Evolutionary conservation across 2,329 filamentous ascomycete species (phyloP), one percentile per base, ranked within the genome.

Genomic region (Phoma sp.): DNA sequence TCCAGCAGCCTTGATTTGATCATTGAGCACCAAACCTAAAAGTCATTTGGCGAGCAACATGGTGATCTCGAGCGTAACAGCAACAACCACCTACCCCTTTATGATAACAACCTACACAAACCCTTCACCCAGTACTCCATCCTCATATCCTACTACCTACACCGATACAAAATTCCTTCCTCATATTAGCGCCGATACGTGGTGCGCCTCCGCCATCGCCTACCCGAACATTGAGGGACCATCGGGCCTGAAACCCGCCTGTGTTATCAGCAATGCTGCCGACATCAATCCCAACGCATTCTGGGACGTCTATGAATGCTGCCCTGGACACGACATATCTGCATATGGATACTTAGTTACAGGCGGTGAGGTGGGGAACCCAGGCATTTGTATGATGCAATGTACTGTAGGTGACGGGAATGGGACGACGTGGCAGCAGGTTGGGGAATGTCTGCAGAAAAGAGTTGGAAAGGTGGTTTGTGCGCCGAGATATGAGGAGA

Each of bases 261-360:
- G 62, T 30, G 57, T 51, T 3, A 66, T 65, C 45, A 64, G 60
- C 47, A 66, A 65, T 18, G 62, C 55, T 11, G 56, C 43, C 5
- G 56, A 52, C 9, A 29, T 64, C 55, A 66, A 64, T 30, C 45
- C 57, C n/a, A 59, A 66, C 17, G 57, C 62, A 10, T 66, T 66
- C 52, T 66, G 62, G 62, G 62, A 66, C 36, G 34, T 65, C 29
- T 65, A 66, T 17, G 57, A 40, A 4, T 66, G 60, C 37, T 66
- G 62, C 42, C 55, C 59, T 26, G 39, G 52, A 1, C 34, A 39
- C 2, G 50, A 61, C 6, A 42, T 61, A 15, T 36, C 25, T 2
- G 47, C 58, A 0, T 25, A 36, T 2, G 62, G 62, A 32, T n/a
- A 52, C 52, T 11, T 57, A 47, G 10, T 26, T 11, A 20, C 29